Conservation (phyloP, 2,329 filamentous ascomycete genomes). For the Zymoseptoria brevis region DNA sequence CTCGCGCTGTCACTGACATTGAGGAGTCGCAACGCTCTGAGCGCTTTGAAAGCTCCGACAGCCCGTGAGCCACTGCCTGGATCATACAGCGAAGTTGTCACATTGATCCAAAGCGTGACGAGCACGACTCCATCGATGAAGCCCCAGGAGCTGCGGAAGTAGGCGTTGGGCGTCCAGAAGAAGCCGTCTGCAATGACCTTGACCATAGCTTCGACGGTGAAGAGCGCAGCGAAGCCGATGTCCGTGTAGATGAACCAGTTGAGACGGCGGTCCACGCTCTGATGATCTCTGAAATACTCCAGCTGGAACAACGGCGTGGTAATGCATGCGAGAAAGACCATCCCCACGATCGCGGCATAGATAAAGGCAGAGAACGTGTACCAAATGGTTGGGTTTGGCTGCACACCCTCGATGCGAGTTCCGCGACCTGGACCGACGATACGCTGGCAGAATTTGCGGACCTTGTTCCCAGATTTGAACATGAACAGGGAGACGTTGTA, state of each 20-base stretch:
- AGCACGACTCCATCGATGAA: conserved; percentile 89
- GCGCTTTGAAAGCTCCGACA: conserved; percentile 92
- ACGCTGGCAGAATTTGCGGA: conserved; percentile 76
- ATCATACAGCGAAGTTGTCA: conserved; percentile 70
- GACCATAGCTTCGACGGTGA: conserved; percentile 77
- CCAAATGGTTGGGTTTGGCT: conserved; percentile 84
- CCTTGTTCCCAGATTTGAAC: conserved; percentile 67
- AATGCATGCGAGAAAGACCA: conserved; percentile 93
- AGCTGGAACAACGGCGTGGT: conserved; percentile 93
- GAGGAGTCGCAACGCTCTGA: conserved; percentile 80
- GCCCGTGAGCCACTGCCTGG: conserved; percentile 81
- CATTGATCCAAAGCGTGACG: conserved; percentile 90
- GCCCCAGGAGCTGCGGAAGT: conserved; percentile 93
- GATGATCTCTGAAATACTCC: conserved; percentile 55
- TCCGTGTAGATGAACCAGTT: conserved; percentile 98
- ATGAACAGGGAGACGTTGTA: conserved; percentile 92
- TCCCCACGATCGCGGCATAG: conserved; percentile 87
- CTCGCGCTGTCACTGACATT: conserved; percentile 95
- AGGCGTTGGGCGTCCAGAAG: conserved; percentile 95
- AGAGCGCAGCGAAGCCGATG: conserved; percentile 77
- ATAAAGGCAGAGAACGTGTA: conserved; percentile 90
- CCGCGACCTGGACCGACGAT: conserved; percentile 89
- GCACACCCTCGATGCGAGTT: conserved; percentile 75
- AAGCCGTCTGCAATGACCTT: conserved; percentile 94
- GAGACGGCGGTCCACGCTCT: conserved; percentile 40